Evolutionary conservation across 345 rosid species (phyloP), one percentile per base, ranked within the genome.

Genomic region (Brassica napus): DNA sequence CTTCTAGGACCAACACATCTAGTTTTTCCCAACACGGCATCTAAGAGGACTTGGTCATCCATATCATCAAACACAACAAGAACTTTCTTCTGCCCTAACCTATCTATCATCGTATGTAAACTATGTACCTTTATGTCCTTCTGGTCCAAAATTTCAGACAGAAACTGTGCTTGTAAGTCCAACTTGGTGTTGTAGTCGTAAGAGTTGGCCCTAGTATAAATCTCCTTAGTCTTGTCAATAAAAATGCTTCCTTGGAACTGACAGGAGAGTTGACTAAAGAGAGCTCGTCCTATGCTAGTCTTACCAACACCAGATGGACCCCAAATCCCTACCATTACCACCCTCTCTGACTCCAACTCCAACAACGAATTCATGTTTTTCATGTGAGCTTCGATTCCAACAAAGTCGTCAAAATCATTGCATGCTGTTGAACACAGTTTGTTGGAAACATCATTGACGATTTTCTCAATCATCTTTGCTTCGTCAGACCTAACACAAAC

Each of bases 211-310:
- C 26, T 65, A 3, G 47, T 15, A 34, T 65, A 65, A 2, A 8
- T 65, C 10, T 65, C 68, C 68, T 65, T 65, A 30, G 68, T 65
- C 69, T 65, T 65, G 9, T 65, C 69, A 65, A 65, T 65, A 12
- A 65, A 65, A 34, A 65, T 35, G 14, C 69, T 65, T 1, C 1
- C 4, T 35, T 8, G 49, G 28, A 65, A 65, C 69, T 1, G 69
- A 65, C 69, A 65, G 1, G 69, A 65, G 69, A 32, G 49, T 16
- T 65, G 69, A 35, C 28, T 35, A 34, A 34, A 65, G 7, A 65
- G 69, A 65, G 69, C 49, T 34, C 69, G 47, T 34, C 68, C 68
- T 1, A 65, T 10, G 47, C 49, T 65, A 65, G 68, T 65, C 68
- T 65, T 65, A 8, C 68, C 68, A 34, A 65, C 26, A 34, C 68